Percentiles rank a stretch among this genome's conserved stretches.
Conservation (phyloP, 108 stramenopile genomes). For the Pseudonitzschia multistriata region DNA sequence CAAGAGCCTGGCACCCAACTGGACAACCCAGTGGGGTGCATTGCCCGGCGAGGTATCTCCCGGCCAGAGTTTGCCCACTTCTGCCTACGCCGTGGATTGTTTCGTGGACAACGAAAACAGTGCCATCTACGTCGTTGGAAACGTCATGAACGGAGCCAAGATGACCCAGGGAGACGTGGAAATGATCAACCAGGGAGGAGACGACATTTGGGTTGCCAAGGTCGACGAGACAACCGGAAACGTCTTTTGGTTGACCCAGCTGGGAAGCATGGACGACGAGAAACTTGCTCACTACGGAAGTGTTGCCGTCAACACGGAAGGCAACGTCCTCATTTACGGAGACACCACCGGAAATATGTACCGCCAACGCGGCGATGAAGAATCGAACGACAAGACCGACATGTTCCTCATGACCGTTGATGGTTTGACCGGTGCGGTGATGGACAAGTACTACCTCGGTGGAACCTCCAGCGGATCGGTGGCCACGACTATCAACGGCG, state of each 20-base stretch:
- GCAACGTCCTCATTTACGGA: slow-evolving; percentile 43
- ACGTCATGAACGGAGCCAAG: slow-evolving; percentile 20
- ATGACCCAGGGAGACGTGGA: slow-evolving; percentile 11
- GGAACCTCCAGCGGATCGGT: slow-evolving; percentile 13
- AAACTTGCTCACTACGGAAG: slow-evolving; percentile 26
- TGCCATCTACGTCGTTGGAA: slow-evolving; percentile 26
- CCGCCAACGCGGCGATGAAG: slow-evolving; percentile 17
- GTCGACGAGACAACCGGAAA: slow-evolving; percentile 26
- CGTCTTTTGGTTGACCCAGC: slow-evolving; percentile 17
- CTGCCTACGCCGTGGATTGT: slow-evolving; percentile 3
- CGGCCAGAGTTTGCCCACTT: not conserved
- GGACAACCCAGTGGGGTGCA: slow-evolving; percentile 26
- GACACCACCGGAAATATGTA: slow-evolving; percentile 40
- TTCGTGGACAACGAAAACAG: not conserved
- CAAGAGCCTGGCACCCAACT: not conserved
- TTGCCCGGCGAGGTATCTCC: not conserved
- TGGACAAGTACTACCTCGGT: slow-evolving; percentile 1
- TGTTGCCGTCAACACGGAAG: slow-evolving; percentile 23
- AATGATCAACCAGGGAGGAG: slow-evolving; percentile 23
- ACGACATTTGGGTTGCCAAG: slow-evolving; percentile 40
- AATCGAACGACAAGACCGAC: slow-evolving; percentile 4
- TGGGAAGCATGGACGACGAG: slow-evolving; percentile 28
- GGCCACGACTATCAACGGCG: not conserved
- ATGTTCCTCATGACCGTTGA: slow-evolving; percentile 23
- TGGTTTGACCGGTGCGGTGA: slow-evolving; percentile 1